Conservation (phyloP, 2,329 filamentous ascomycete species). For the Didymella lethalis region DNA sequence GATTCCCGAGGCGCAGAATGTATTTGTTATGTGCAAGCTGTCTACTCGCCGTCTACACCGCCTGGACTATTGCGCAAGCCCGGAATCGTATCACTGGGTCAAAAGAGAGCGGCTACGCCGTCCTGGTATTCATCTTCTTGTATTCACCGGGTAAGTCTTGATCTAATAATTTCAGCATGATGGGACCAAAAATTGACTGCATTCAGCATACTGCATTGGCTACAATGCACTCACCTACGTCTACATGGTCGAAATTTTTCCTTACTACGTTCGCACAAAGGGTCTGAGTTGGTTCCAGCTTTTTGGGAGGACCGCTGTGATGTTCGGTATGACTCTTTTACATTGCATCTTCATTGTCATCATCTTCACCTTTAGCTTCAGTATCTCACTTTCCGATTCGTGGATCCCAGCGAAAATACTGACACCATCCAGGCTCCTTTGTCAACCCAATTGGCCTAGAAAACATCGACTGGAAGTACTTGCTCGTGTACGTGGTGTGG, state of each 20-base stretch:
- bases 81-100: slow-evolving; percentile 58
- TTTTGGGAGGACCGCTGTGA: slow-evolving; percentile 66
- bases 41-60: slow-evolving; percentile 46
- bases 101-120: slow-evolving; percentile 50
- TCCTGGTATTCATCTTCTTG: slow-evolving; percentile 62
- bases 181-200: not conserved
- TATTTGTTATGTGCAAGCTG: slow-evolving; percentile 58
- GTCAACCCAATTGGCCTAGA: slow-evolving; percentile 71
- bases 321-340: slow-evolving; percentile 53
- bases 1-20: slow-evolving; percentile 63
- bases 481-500: slow-evolving; percentile 64
- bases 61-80: slow-evolving; percentile 55
- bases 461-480: slow-evolving; percentile 67
- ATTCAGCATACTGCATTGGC: slow-evolving; percentile 60
- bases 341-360: too few species aligned
- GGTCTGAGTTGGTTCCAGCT: slow-evolving; percentile 67
- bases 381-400: too few species aligned
- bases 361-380: too few species aligned
- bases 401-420: not conserved
- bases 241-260: slow-evolving; percentile 61
- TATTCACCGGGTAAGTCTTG: slow-evolving; percentile 48
- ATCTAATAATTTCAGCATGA: too few species aligned
- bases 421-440: slow-evolving; percentile 54
- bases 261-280: slow-evolving; percentile 60
- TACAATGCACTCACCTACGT: slow-evolving; percentile 67